A percentile compares a stretch with the other conserved stretches of the same genome.
phyloP scores from a whole-genome alignment of 768 basidiomycete species.

The Pleurotus tuoliensis region DNA sequence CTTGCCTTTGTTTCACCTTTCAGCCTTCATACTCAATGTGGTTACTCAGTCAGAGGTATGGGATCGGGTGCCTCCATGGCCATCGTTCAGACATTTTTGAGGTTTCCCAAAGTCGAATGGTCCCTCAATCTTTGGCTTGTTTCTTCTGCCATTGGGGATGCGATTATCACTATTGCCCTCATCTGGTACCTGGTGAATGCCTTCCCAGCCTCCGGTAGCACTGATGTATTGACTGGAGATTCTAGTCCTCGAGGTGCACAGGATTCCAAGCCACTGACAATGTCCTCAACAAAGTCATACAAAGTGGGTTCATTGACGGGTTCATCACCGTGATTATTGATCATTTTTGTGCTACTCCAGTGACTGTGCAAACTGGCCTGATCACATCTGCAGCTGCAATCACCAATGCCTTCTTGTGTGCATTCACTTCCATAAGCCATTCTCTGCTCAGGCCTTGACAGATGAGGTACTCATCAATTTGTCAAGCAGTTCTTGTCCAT shows the following conservation, averaged over 20 bases:
- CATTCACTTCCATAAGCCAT: not conserved
- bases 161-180: not conserved
- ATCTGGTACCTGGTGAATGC: not conserved
- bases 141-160: not conserved
- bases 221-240: not conserved
- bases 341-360: slow-evolving; percentile 14
- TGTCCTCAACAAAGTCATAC: slow-evolving; percentile 32
- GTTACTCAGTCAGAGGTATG: not conserved
- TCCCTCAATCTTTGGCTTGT: not conserved
- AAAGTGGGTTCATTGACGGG: slow-evolving; percentile 17
- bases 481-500: slow-evolving; percentile 43
- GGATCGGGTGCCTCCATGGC: not conserved
- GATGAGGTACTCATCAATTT: slow-evolving; percentile 28
- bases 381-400: slow-evolving; percentile 13
- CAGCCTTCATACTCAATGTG: not conserved
- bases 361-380: slow-evolving; percentile 39
- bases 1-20: not conserved
- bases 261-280: slow-evolving; percentile 40
- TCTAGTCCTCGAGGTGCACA: slow-evolving; percentile 33
- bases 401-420: not conserved
- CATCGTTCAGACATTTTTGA: not conserved
- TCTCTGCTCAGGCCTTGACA: slow-evolving; percentile 19
- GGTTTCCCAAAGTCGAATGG: not conserved
- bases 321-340: not conserved
- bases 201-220: slow-evolving; percentile 5